Evolutionary conservation across 1,284 basidiomycete species (phyloP), one percentile per base, ranked within the genome.

Genomic region (Microbotryum intermedium): DNA sequence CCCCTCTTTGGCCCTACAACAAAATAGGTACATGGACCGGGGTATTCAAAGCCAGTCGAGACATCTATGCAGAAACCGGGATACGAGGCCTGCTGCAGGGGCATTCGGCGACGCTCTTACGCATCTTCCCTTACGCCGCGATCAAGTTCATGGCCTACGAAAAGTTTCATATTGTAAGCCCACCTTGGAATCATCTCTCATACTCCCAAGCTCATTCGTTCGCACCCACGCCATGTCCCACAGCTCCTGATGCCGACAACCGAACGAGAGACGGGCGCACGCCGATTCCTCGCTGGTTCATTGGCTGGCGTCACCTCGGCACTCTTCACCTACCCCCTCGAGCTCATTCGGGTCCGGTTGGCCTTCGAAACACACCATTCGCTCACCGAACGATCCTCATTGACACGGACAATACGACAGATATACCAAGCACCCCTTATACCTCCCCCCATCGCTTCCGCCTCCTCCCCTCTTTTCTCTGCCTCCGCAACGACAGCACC

Each of bases 71-170:
- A 6, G 72, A 85, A 21, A 78, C 79, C 53, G 95, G 95, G 2
- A 65, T 85, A 10, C 77, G 84, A 54, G 94, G 91, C 0, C 79
- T 99, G 49, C 84, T 97, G 64, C 93, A 97, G 79, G 95, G 95
- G 2, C 94, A 99, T 75, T 90, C 89, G 26, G 89, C 90, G 28
- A 97, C 94, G 6, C 79, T 83, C 48, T 68, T 82, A 48, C 73
- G 82, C 43, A 81, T 83, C 59, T 97, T 97, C 73, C 94, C 95
- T 1, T 95, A 98, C 74, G 95, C 95, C 45, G 91, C 87, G 54
- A 88, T 98, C 75, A 97, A 97, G 76, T 99, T 93, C 73, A 93
- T 97, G 86, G 85, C 90, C 3, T 99, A 98, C 74, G 93, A 97
- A 75, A 85, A 88, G 74, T 77, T 88, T 57, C 87, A 88, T 76